Conservation (phyloP, 192 early-diverging fungal species). For the Coemansia sp. region DNA sequence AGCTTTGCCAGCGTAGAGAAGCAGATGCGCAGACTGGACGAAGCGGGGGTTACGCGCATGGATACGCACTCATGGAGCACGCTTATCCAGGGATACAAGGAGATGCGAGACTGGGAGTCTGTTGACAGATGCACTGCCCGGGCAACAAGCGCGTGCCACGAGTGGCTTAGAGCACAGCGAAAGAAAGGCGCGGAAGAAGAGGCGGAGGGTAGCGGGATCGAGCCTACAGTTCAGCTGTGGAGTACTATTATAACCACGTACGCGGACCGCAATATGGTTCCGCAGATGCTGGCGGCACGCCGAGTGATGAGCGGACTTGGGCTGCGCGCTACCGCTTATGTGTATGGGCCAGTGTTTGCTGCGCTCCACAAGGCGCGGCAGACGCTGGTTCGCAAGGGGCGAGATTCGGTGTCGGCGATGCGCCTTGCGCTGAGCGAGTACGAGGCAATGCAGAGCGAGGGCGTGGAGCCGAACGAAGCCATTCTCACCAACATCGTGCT, state of each 20-base stretch:
- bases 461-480: slow-evolving; percentile 18
- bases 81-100: slow-evolving; percentile 37
- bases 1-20: slow-evolving; percentile 28
- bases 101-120: slow-evolving; percentile 35
- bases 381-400: slow-evolving; percentile 8
- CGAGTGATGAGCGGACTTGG: slow-evolving; percentile 28
- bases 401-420: slow-evolving; percentile 22
- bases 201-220: slow-evolving; percentile 2
- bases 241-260: slow-evolving; percentile 33
- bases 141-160: slow-evolving; percentile 16
- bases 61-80: slow-evolving; percentile 44
- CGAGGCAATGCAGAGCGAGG: slow-evolving; percentile 25
- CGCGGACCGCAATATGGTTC: slow-evolving; percentile 38
- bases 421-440: slow-evolving; percentile 33
- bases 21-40: slow-evolving; percentile 36
- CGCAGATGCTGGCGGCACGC: slow-evolving; percentile 36
- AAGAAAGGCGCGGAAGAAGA: neutral
- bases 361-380: slow-evolving; percentile 36
- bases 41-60: slow-evolving; percentile 45
- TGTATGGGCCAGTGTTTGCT: slow-evolving; percentile 39
- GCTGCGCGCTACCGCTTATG: slow-evolving; percentile 16
- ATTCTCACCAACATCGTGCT: slow-evolving; percentile 42
- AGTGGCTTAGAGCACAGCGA: slow-evolving; percentile 19
- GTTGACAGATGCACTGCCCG: slow-evolving; percentile 33
- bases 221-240: slow-evolving; percentile 39